Percentiles rank a stretch among this genome's conserved stretches.
Conservation (phyloP, 2,329 filamentous ascomycete genomes). For the Aspergillus pseudoglaucus region DNA sequence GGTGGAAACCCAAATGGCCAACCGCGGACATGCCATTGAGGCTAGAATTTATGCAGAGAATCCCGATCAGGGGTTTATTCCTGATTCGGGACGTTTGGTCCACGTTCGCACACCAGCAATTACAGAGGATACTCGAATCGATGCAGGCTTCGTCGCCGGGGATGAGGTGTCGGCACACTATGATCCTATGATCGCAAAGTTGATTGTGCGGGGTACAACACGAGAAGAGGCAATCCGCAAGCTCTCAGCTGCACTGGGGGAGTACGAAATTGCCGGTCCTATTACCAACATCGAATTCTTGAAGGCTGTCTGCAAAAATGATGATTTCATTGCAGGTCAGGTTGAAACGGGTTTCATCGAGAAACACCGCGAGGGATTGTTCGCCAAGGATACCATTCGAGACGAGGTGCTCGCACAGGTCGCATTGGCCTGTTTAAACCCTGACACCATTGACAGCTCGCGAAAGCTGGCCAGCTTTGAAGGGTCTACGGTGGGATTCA, state of each 20-base stretch:
- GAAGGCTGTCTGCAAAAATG: slow-evolving; percentile 75
- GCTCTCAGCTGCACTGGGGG: slow-evolving; percentile 69
- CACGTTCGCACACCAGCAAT: slow-evolving; percentile 69
- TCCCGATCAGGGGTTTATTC: slow-evolving; percentile 83
- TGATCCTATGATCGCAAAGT: slow-evolving; percentile 97
- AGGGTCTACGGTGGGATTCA: slow-evolving; percentile 49
- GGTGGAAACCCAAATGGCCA: slow-evolving; percentile 63
- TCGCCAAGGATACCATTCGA: slow-evolving; percentile 54
- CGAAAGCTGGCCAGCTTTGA: slow-evolving; percentile 21
- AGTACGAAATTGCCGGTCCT: slow-evolving; percentile 88
- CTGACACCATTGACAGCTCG: slow-evolving; percentile 32
- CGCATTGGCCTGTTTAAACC: slow-evolving; percentile 64
- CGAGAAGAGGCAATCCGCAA: slow-evolving; percentile 77
- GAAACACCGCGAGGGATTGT: slow-evolving; percentile 75
- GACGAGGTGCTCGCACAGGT: slow-evolving; percentile 81
- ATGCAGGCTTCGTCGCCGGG: slow-evolving; percentile 85
- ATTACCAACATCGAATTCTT: slow-evolving; percentile 96
- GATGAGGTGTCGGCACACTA: slow-evolving; percentile 92
- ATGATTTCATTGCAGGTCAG: slow-evolving; percentile 75
- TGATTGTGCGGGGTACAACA: slow-evolving; percentile 79
- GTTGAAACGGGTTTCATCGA: slow-evolving; percentile 97
- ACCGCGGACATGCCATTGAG: slow-evolving; percentile 82
- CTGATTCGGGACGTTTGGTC: slow-evolving; percentile 81
- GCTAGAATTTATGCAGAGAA: slow-evolving; percentile 96
- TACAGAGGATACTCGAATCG: slow-evolving; percentile 73